phyloP scores from a whole-genome alignment of 140 eudicot species.

The Bidens hawaiensis region DNA sequence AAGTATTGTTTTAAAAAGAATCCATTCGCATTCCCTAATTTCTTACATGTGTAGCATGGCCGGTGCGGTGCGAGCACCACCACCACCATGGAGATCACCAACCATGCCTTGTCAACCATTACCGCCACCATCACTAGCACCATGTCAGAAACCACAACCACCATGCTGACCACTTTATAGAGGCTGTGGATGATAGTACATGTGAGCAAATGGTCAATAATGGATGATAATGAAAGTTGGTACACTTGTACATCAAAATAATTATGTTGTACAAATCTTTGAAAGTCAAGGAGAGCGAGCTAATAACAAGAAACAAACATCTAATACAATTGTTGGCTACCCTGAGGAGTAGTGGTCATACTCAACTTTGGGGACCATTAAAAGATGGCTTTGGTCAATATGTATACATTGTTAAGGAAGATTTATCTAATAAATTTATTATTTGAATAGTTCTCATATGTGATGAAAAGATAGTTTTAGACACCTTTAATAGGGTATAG shows the following conservation, averaged over 20 bases:
- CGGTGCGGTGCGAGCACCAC: background rate
- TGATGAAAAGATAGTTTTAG: background rate
- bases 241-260: no score
- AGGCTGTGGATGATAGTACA: no score
- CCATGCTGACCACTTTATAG: background rate
- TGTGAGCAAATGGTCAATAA: background rate
- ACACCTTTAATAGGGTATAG: no score
- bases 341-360: background rate
- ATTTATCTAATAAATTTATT: no score
- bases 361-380: background rate
- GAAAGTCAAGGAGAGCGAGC: background rate
- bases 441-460: background rate
- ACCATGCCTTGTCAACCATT: no score
- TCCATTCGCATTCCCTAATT: background rate
- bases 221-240: background rate
- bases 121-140: background rate
- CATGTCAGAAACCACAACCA: background rate
- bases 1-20: no score
- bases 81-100: background rate
- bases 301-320: no score
- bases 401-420: background rate
- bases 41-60: background rate
- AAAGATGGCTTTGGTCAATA: background rate
- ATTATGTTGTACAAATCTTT: no score
- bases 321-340: background rate